Base-by-base conservation (phyloP, 768 basidiomycete genomes). In the Kwoniella dendrophila region DNA sequence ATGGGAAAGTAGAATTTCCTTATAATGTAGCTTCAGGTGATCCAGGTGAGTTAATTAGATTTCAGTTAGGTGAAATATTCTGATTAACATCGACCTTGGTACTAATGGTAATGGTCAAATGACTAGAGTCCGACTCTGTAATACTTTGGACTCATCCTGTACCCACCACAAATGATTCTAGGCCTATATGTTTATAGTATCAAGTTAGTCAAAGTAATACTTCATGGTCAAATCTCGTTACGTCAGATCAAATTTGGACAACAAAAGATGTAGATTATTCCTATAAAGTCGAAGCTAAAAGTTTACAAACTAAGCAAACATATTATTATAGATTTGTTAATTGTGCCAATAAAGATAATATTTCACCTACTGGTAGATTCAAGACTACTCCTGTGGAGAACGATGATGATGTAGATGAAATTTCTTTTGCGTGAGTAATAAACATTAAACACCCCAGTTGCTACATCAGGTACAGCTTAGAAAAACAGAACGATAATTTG, bases 131-230 rank as follows among this genome's bases (percentile, higher is more conserved):
- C 56, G 81, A 79, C 5, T 85, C 84, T 24, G 81, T 85, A 34
- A 79, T 85, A 36, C 80, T 85, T 18, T 86, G 86, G 85, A 86
- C 85, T 2, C 83, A 84, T 24, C 84, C 85, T 2, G 77, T 80
- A 20, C 82, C 83, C 11, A 44, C 69, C 73, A 77, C 24, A 50
- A 72, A 14, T 43, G 72, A 38, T 67, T 75, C 49, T 83, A 83
- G 59, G 33, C 68, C 68, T 6, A 34, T 70, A 16, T 69, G 67
- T 49, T 50, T 69, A 0, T 83, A 84, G 67, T 82, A 84, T 16
- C 84, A 84, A 18, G 81, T 83, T 40, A 85, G 84, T 70, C 78
- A 84, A 22, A 77, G 81, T 1, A 85, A 80, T 79, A 81, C 77
- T 4, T 72, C 73, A 44, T 72, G 83, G 33, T 67, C 78, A 11